Evolutionary conservation across 305 asterid genomes (phyloP).

Genomic region (Coffea humblotiana): DNA sequence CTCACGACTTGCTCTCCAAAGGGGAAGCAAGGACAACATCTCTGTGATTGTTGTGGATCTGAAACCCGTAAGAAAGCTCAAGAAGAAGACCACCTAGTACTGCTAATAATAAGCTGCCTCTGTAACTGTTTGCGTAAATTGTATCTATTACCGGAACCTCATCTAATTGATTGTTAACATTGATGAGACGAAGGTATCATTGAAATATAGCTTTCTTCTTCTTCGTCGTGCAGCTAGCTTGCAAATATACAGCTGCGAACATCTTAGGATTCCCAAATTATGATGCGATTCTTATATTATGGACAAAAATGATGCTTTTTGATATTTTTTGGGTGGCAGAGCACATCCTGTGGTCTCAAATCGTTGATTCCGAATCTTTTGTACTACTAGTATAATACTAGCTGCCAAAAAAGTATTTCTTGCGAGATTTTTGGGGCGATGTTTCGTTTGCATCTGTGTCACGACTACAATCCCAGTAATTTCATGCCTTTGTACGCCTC

Average conservation of each 20-base stretch:
- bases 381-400: not conserved
- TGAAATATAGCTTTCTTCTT: not conserved
- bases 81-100: conserved; percentile 42
- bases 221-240: not conserved
- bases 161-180: not conserved
- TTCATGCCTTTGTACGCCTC: not conserved
- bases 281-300: no score
- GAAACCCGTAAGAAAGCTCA: conserved; percentile 77
- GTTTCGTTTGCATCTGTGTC: not conserved
- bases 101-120: not conserved
- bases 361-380: not conserved
- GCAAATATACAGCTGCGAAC: not conserved
- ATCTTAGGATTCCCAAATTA: not conserved
- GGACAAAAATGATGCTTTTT: not conserved
- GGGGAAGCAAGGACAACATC: conserved; percentile 80
- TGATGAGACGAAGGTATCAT: not conserved
- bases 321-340: not conserved
- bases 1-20: conserved; percentile 66
- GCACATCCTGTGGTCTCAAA: not conserved
- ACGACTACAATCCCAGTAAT: not conserved
- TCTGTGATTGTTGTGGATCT: conserved; percentile 82
- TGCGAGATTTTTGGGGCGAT: not conserved
- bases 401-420: not conserved
- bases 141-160: not conserved
- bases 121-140: not conserved